Evolutionary conservation across 495 filamentous ascomycete genomes (phyloP).

Genomic region (Rusavskia elegans): DNA sequence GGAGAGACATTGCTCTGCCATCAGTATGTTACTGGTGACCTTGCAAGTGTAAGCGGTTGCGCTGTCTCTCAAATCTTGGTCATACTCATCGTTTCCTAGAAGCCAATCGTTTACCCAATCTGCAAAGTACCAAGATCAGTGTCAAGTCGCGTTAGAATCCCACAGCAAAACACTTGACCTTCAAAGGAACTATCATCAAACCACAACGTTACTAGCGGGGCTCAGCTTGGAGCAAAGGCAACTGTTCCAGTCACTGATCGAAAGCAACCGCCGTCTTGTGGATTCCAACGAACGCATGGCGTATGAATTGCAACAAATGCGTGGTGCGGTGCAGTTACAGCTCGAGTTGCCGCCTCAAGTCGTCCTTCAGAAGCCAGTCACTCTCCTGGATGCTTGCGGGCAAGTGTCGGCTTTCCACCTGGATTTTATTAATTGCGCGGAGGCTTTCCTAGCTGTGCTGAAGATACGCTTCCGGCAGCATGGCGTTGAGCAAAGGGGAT

Average conservation of each 20-base stretch:
- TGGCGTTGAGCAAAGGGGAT: conserved; percentile 7
- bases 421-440: conserved; percentile 12
- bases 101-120: background rate
- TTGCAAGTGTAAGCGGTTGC: conserved; percentile 10
- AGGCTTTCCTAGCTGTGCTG: conserved; percentile 15
- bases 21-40: conserved; percentile 20
- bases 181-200: background rate
- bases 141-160: background rate
- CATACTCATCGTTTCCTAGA: background rate
- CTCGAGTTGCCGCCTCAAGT: conserved; percentile 11
- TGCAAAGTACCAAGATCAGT: background rate
- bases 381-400: conserved; percentile 14
- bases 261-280: conserved; percentile 13
- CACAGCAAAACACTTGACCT: background rate
- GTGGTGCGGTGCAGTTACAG: conserved; percentile 3
- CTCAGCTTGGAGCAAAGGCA: conserved; percentile 12
- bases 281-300: conserved; percentile 7
- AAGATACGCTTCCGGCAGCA: conserved; percentile 8
- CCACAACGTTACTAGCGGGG: background rate
- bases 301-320: background rate
- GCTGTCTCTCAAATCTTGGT: background rate
- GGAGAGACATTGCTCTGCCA: conserved; percentile 13
- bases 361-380: conserved; percentile 13
- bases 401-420: conserved; percentile 14
- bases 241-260: conserved; percentile 6